Conservation (phyloP, 1,284 basidiomycete genomes). For the Leccinum subspadiceum region DNA sequence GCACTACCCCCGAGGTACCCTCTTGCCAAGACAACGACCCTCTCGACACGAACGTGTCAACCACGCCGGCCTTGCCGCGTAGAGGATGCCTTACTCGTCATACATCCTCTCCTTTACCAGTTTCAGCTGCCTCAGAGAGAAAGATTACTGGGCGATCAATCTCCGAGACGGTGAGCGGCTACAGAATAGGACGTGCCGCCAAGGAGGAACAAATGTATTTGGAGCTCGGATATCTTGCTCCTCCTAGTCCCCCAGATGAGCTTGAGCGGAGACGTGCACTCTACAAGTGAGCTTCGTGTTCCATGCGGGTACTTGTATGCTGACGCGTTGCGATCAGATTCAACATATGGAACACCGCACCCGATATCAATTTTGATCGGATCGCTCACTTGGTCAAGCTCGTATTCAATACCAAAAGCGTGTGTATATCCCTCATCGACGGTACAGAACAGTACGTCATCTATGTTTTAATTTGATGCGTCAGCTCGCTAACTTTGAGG, state of each 20-base stretch:
- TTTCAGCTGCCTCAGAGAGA: constrained; percentile 39
- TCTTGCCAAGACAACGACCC: constrained; percentile 31
- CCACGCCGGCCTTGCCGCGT: too few relatives aligned
- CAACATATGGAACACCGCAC: constrained; percentile 82
- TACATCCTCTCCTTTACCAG: constrained; percentile 30
- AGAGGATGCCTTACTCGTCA: too few relatives aligned
- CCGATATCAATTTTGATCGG: constrained; percentile 89
- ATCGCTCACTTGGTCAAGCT: constrained; percentile 89
- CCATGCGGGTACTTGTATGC: not conserved
- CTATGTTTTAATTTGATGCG: constrained; percentile 33
- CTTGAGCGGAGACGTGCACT: constrained; percentile 76
- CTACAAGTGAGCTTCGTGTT: constrained; percentile 56
- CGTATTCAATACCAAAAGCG: constrained; percentile 88
- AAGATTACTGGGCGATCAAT: constrained; percentile 40
- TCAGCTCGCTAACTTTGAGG: constrained; percentile 12
- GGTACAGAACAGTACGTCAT: constrained; percentile 68
- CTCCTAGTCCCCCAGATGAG: constrained; percentile 82
- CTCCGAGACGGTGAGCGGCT: constrained; percentile 33
- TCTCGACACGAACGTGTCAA: not conserved
- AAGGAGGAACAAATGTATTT: constrained; percentile 63
- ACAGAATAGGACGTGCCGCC: constrained; percentile 45
- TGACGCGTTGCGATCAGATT: constrained; percentile 50
- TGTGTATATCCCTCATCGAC: constrained; percentile 81
- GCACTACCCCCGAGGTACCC: constrained; percentile 18
- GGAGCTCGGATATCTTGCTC: constrained; percentile 70